phyloP scores from a whole-genome alignment of 2,329 filamentous ascomycete species.

The Dactylellina parvicollis region DNA sequence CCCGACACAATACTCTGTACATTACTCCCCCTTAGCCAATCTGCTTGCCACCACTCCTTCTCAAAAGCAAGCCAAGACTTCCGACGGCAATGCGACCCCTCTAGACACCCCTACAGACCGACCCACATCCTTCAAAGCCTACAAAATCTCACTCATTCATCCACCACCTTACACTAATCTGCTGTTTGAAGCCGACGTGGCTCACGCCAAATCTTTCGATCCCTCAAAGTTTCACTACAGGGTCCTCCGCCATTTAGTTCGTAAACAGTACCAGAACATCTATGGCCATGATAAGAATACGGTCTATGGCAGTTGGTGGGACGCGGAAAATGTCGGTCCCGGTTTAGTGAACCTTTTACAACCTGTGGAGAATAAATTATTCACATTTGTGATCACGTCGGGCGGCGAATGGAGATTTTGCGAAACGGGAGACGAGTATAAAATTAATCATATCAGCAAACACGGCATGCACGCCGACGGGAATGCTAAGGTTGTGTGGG shows the following conservation, averaged over 20 bases:
- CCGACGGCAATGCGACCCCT: not conserved
- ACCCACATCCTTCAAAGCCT: slow-evolving; percentile 46
- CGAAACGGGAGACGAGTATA: slow-evolving; percentile 50
- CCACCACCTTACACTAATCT: slow-evolving; percentile 28
- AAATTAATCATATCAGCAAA: slow-evolving; percentile 51
- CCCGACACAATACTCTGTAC: slow-evolving; percentile 44
- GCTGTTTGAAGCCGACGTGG: slow-evolving; percentile 33
- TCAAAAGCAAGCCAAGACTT: slow-evolving; percentile 3
- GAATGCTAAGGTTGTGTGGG: slow-evolving; percentile 36
- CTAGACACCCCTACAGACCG: not conserved
- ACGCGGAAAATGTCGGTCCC: slow-evolving; percentile 22
- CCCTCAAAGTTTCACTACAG: slow-evolving; percentile 49
- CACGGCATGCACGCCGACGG: slow-evolving; percentile 50
- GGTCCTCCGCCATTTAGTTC: slow-evolving; percentile 38
- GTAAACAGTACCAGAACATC: slow-evolving; percentile 51
- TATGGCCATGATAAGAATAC: slow-evolving; percentile 47
- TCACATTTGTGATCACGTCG: slow-evolving; percentile 47
- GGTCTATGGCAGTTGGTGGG: slow-evolving; percentile 37
- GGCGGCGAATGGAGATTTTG: slow-evolving; percentile 52
- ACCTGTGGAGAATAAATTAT: slow-evolving; percentile 44
- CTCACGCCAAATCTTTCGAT: slow-evolving; percentile 47
- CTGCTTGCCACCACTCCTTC: slow-evolving; percentile 43
- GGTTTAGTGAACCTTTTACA: slow-evolving; percentile 44
- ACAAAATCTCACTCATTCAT: slow-evolving; percentile 46
- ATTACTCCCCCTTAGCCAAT: slow-evolving; percentile 45